Evolutionary conservation across 2,329 filamentous ascomycete genomes (phyloP), one percentile per base, ranked within the genome.

Genomic region (Teratosphaeria viscida): DNA sequence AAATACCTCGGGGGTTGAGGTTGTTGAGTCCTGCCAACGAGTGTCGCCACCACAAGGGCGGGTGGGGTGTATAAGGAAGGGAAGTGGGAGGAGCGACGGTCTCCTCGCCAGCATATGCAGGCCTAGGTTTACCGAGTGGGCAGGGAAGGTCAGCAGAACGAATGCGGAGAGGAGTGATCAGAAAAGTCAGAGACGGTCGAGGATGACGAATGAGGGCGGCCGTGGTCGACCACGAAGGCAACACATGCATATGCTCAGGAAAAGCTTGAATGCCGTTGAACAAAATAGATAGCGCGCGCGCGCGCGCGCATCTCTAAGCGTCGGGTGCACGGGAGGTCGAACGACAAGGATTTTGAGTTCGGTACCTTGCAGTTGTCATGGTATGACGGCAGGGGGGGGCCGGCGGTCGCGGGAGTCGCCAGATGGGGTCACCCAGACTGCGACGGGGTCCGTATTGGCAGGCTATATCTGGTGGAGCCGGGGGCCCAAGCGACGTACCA

Each of bases 221-320:
- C 37, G 59, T 32, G n/a, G 54, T 55, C 34, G 39, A 58, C 23
- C 29, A 7, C 29, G 29, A 32, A 54, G 62, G 53, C 56, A 56
- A 52, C 35, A 37, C 35, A 26, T 57, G 39, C 37, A 54, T 43
- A 12, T 59, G 57, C 57, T 60, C 55, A 61, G 23, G 37, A 59
- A 60, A 62, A 62, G 63, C 63, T 61, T 63, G 60, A 59, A 57
- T 52, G 63, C 54, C 60, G 62, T 62, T 61, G 62, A 54, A 56
- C 55, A 58, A 59, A 57, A 55, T 56, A 58, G 59, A 64, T 61
- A 59, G 57, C 52, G 23, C 23, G 23, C 23, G 59, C 55, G 19
- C 19, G 19, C 19, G 19, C 19, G 55, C 60, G 32, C 49, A 57
- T 37, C 37, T 43, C 37, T 43, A 43, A 49, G 43, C 43, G 26